Base-by-base conservation (phyloP, 2,329 filamentous ascomycete species). In the Macrophomina phaseolina region DNA sequence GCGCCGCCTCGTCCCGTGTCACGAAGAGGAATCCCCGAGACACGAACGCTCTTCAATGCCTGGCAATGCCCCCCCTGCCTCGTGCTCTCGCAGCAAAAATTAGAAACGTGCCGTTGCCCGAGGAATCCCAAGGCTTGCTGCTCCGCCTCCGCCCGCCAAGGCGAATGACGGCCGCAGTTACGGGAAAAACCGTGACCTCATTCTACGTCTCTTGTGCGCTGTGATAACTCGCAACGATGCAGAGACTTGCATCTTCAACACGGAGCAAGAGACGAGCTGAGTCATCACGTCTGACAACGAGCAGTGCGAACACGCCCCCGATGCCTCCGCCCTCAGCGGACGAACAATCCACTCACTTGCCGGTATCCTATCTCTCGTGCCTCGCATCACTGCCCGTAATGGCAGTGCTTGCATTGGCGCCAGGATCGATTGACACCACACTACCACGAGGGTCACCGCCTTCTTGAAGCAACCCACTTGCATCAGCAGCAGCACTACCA, bases 1-100 rank as follows among this genome's bases (percentile, higher is more conserved):
- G 55, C 55, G 55, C 23, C 55, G 55, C 36, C 38, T 58, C 55
- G 55, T 58, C 36, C 55, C 55, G 55, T 45, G 55, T 30, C 23
- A 42, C 55, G 36, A 30, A 45, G 36, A 23, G n/a, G 8, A 28
- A 38, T 4, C 7, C 18, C 48, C 48, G 48, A 53, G 32, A 53
- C 36, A 12, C 36, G 6, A 7, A n/a, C 45, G 18, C 18, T 48
- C 14, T n/a, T n/a, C 3, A 48, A 14, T 30, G 48, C 8, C 23
- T 51, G 12, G 42, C 14, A 8, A 48, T 18, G 18, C 18, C 18
- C 48, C n/a, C n/a, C 18, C 18, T 30, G 8, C 14, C 18, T 51
- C 23, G 18, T 51, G 8, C 48, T 45, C 16, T n/a, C 42, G 42
- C 16, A 45, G 11, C 42, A 30, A 51, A 51, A 51, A 38, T 14